Evolutionary conservation across 2,329 filamentous ascomycete species (phyloP).

Genomic region (Paecilomyces niveus): DNA sequence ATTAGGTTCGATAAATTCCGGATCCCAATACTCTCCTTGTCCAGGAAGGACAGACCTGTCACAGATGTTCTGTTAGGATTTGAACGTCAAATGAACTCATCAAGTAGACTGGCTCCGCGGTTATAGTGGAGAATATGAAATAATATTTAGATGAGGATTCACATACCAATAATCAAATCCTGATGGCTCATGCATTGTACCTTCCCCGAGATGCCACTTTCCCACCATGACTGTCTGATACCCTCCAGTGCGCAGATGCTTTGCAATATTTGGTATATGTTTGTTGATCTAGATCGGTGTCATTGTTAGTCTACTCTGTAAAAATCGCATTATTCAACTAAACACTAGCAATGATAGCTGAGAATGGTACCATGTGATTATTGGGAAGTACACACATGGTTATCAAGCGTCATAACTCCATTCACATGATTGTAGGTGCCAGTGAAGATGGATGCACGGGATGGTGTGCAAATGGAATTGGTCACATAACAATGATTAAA

Average conservation of each 20-base stretch:
- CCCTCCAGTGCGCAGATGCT: slow-evolving; percentile 39
- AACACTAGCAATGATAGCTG: too few relatives aligned
- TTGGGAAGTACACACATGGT: neutral
- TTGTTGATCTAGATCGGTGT: slow-evolving; percentile 39
- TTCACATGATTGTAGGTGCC: slow-evolving; percentile 50
- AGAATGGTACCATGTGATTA: too few relatives aligned
- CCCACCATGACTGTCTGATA: slow-evolving; percentile 49
- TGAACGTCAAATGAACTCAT: too few relatives aligned
- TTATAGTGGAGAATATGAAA: neutral
- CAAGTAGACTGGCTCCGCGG: neutral
- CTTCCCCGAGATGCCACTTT: slow-evolving; percentile 50
- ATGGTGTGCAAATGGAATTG: slow-evolving; percentile 49
- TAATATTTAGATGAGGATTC: neutral
- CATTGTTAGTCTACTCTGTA: too few relatives aligned
- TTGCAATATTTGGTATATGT: slow-evolving; percentile 45
- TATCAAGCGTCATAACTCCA: slow-evolving; percentile 44
- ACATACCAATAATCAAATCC: slow-evolving; percentile 47
- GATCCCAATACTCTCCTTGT: slow-evolving; percentile 48
- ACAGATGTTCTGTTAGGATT: too few relatives aligned
- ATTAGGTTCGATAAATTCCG: slow-evolving; percentile 39
- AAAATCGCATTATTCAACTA: too few relatives aligned
- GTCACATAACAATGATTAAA: slow-evolving; percentile 51
- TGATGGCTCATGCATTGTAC: slow-evolving; percentile 37
- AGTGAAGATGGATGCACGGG: slow-evolving; percentile 43
- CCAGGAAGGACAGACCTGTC: slow-evolving; percentile 37